A percentile compares a stretch with the other conserved stretches of the same genome.
Evolutionary conservation across 1,284 basidiomycete genomes (phyloP).

Genomic region (Tausonia pullulans): DNA sequence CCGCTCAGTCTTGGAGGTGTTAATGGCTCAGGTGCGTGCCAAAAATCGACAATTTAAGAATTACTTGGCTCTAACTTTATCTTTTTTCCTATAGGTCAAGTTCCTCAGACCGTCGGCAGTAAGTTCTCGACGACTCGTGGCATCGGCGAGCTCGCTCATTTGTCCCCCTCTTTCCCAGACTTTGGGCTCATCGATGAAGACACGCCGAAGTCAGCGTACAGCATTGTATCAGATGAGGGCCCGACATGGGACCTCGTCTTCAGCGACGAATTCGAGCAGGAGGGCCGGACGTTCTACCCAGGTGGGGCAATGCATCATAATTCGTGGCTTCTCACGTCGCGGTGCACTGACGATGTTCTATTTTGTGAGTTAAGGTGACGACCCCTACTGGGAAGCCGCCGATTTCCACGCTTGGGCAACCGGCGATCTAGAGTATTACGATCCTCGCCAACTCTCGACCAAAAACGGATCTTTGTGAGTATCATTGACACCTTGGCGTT

Average conservation of each 20-base stretch:
- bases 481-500: too few species aligned
- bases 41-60: too few species aligned
- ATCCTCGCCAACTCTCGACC: conserved; percentile 65
- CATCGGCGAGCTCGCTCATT: background rate
- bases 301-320: conserved; percentile 19
- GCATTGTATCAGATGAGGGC: conserved; percentile 31
- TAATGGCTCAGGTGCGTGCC: too few species aligned
- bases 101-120: conserved; percentile 50
- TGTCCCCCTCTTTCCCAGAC: conserved; percentile 21
- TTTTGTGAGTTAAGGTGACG: conserved; percentile 24
- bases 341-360: too few species aligned
- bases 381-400: conserved; percentile 39
- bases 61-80: too few species aligned
- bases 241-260: conserved; percentile 37
- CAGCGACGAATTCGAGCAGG: conserved; percentile 41
- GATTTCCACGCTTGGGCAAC: conserved; percentile 27
- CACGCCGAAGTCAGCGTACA: conserved; percentile 44
- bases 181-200: conserved; percentile 64
- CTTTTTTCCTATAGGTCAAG: conserved; percentile 32
- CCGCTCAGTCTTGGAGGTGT: too few species aligned
- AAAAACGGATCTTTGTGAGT: conserved; percentile 41
- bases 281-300: conserved; percentile 36
- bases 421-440: conserved; percentile 59
- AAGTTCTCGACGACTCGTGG: background rate
- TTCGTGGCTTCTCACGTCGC: too few species aligned